Base-by-base conservation (phyloP, 2,329 filamentous ascomycete genomes). In the Rhynchosporium graminicola region DNA sequence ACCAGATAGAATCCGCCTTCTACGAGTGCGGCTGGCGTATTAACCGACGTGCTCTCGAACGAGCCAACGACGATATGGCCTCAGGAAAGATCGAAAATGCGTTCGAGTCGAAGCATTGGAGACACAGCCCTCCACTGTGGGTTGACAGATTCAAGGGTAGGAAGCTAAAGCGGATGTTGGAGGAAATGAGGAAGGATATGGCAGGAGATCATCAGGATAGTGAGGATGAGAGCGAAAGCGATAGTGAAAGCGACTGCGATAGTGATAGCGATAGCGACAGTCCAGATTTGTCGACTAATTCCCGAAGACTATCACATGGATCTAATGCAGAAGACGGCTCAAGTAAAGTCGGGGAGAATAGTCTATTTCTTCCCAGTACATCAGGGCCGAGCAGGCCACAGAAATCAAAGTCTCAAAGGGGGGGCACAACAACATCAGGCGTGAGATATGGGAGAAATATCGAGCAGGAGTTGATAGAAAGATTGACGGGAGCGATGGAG, bases 1-100 rank as follows among this genome's bases (percentile, higher is more conserved):
- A 65, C 28, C 20, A 43, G 5, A 60, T 68, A 20, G 66, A 68
- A 42, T 60, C 61, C 1, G 61, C 65, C 1, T 68, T 68, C 31
- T 65, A 55, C 13, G 57, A 64, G 1, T 52, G 57, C 1, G 67
- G 67, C 3, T 67, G 60, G 60, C 54, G 67, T n/a, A 54, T 68
- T 8, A 52, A 67, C 28, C 63, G 65, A n/a, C 28, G 13, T 38
- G 61, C 67, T 3, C 29, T 68, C 2, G 13, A 36, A 4, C 40
- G 45, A 13, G 62, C 61, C 0, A 63, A 65, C 20, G 51, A 62
- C 10, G 57, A 64, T 8, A 62, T 67, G 28, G 38, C 36, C 3
- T 12, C 55, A 0, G 63, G 48, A 0, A 42, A 10, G 4, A 57
- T 47, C 3, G 28, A 15, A 15, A 62, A 62, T 31, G 60, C 61